Evolutionary conservation across 2,329 filamentous ascomycete genomes (phyloP), one percentile per base, ranked within the genome.

Genomic region (Stachybotrys echinatus): DNA sequence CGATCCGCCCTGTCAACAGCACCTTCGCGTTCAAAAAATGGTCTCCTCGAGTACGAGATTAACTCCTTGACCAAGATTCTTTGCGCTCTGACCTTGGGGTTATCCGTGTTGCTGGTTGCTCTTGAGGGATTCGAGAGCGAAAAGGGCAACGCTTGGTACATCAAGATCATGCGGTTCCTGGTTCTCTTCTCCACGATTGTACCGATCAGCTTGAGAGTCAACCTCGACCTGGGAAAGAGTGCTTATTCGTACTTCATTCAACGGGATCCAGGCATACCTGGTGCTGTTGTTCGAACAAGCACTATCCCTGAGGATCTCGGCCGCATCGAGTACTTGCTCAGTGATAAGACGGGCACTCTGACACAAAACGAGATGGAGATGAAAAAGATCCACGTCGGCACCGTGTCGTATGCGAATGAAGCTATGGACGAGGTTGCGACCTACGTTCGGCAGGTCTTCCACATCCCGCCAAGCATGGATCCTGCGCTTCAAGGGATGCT

Each of bases 171-270:
- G 84, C 86, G 92, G n/a, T 99, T 97, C 65, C 73, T 99, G 55
- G 95, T 99, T 53, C 76, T 99, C 1, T 99, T 99, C 74, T 97
- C 92, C n/a, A 97, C 92, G 0, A 99, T 99, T 61, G 95, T 99
- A 22, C 94, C 94, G 1, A 96, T 99, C 68, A 95, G 91, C 70
- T 75, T 99, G 58, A 87, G 94, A 47, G 94, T 99, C 58, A 99
- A 99, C 64, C 76, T 99, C 18, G 94, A 99, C 64, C 87, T 99
- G 81, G 95, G 92, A 38, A 99, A 99, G 70, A 92, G 89, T 49
- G 90, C 94, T 2, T 99, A 96, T 68, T 95, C 92, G 8, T 89
- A 87, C 72, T 96, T 96, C 63, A 99, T 99, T 51, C 91, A 99
- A 65, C 80, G 86, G 45, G 94, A 99, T 61, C 77, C 87, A 38